These are phyloP conservation scores for Auriscalpium orientale DNA, from an alignment of 768 basidiomycete species.

Conservation along the genomic window DNA sequence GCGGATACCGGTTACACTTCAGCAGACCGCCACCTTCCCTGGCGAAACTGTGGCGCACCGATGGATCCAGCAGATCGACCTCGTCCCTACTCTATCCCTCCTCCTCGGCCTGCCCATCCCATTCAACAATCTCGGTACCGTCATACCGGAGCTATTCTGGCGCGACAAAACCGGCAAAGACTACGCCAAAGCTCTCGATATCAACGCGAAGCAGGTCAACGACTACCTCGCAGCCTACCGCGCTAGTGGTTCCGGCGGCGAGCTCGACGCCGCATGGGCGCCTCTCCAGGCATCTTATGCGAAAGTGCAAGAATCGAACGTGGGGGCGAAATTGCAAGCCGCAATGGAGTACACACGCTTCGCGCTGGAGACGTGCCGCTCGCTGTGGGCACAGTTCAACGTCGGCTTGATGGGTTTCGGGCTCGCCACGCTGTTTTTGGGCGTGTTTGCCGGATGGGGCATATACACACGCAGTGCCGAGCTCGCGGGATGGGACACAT, in stretches of 20 bases:
- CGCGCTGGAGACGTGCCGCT: constrained; percentile 65
- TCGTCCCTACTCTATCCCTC: constrained; percentile 82
- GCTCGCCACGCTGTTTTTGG: constrained; percentile 48
- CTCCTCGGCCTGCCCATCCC: constrained; percentile 91
- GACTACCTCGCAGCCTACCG: constrained; percentile 75
- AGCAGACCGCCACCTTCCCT: constrained; percentile 55
- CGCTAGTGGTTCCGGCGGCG: constrained; percentile 56
- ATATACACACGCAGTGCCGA: constrained; percentile 44
- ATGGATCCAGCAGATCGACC: constrained; percentile 85
- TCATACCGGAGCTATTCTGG: constrained; percentile 90
- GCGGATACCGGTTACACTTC: constrained; percentile 39
- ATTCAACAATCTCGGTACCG: constrained; percentile 86
- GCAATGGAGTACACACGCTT: constrained; percentile 46
- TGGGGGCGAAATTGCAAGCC: constrained; percentile 8
- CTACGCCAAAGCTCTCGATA: constrained; percentile 52
- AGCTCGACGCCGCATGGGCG: constrained; percentile 62
- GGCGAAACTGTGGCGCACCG: constrained; percentile 48
- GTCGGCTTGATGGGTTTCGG: constrained; percentile 70
- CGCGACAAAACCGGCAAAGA: constrained; percentile 31
- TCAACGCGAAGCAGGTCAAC: constrained; percentile 72
- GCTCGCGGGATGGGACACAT: constrained; percentile 34
- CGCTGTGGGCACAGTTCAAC: constrained; percentile 95
- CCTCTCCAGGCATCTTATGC: constrained; percentile 29
- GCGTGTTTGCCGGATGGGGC: constrained; percentile 46
- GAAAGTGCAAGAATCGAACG: neutral